Evolutionary conservation across 148 eudicot genomes (phyloP).

Genomic region (Chenopodium album): DNA sequence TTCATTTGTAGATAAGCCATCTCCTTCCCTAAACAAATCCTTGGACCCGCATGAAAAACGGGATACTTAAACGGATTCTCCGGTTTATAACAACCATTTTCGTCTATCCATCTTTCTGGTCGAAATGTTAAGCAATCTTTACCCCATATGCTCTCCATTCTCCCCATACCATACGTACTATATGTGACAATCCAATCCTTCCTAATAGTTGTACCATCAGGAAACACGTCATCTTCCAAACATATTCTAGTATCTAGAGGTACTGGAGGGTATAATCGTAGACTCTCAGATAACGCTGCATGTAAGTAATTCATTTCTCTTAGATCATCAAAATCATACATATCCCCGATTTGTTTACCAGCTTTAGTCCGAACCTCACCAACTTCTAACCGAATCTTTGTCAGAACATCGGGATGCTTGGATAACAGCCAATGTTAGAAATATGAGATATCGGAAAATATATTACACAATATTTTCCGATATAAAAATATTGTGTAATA

Average conservation of each 20-base stretch:
- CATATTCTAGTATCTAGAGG: conserved; percentile 55
- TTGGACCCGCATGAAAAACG: conserved; percentile 39
- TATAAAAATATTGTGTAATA: too few species aligned
- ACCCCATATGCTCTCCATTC: conserved; percentile 76
- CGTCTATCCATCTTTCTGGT: conserved; percentile 65
- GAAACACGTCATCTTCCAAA: conserved; percentile 43
- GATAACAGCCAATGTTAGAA: conserved; percentile 64
- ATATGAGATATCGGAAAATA: too few species aligned
- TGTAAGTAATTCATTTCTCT: conserved; percentile 63
- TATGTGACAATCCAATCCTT: conserved; percentile 49
- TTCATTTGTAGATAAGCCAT: conserved; percentile 44
- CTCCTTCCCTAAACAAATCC: conserved; percentile 41
- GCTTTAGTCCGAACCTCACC: conserved; percentile 21
- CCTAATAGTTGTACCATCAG: conserved; percentile 50
- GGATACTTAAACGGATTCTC: conserved; percentile 51
- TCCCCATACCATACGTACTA: conserved; percentile 59
- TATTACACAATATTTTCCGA: too few species aligned
- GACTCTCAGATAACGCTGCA: conserved; percentile 52
- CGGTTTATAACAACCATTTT: conserved; percentile 40
- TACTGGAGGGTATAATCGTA: conserved; percentile 67
- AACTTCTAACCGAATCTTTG: conserved; percentile 45
- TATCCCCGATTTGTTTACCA: conserved; percentile 34
- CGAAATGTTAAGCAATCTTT: conserved; percentile 56
- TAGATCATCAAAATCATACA: conserved; percentile 41
- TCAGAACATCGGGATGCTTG: conserved; percentile 27